Conservation (phyloP, 352 stramenopile species). For the Globisporangium solare region DNA sequence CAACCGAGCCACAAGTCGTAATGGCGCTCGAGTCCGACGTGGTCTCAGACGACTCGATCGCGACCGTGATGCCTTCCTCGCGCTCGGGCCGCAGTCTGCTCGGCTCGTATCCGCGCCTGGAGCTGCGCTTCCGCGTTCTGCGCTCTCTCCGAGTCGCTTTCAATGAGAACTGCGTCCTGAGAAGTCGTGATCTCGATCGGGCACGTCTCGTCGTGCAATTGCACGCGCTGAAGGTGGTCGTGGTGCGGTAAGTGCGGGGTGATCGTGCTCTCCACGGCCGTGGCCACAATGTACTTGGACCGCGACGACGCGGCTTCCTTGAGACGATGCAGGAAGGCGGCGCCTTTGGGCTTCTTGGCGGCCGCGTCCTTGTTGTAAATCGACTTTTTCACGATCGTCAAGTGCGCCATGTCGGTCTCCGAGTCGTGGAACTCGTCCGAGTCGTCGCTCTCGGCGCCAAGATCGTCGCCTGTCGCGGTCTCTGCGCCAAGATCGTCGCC, state of each 20-base stretch:
- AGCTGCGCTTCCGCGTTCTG: background rate
- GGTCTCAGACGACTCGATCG: slow-evolving; percentile 21
- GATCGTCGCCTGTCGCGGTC: background rate
- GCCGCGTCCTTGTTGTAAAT: slow-evolving; percentile 55
- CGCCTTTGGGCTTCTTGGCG: slow-evolving; percentile 13
- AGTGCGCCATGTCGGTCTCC: slow-evolving; percentile 16
- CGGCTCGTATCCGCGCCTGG: slow-evolving; percentile 2
- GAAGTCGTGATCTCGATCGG: slow-evolving; percentile 15
- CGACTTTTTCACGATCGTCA: slow-evolving; percentile 59
- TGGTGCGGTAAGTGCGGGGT: background rate
- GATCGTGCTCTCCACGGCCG: slow-evolving; percentile 6
- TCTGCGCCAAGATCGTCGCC: background rate
- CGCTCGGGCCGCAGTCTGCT: slow-evolving; percentile 29
- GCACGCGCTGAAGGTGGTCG: background rate
- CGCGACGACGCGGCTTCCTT: slow-evolving; percentile 21
- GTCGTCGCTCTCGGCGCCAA: slow-evolving; percentile 6
- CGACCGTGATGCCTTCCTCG: slow-evolving; percentile 45
- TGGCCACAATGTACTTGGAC: slow-evolving; percentile 23
- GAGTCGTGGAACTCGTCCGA: slow-evolving; percentile 20
- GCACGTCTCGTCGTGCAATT: background rate
- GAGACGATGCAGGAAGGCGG: slow-evolving; percentile 26
- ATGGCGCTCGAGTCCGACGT: too few species aligned
- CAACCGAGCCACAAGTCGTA: background rate
- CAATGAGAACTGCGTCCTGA: background rate
- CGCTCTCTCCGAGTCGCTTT: background rate